Evolutionary conservation across 2,329 filamentous ascomycete genomes (phyloP).

Genomic region (Aureobasidium zeae): DNA sequence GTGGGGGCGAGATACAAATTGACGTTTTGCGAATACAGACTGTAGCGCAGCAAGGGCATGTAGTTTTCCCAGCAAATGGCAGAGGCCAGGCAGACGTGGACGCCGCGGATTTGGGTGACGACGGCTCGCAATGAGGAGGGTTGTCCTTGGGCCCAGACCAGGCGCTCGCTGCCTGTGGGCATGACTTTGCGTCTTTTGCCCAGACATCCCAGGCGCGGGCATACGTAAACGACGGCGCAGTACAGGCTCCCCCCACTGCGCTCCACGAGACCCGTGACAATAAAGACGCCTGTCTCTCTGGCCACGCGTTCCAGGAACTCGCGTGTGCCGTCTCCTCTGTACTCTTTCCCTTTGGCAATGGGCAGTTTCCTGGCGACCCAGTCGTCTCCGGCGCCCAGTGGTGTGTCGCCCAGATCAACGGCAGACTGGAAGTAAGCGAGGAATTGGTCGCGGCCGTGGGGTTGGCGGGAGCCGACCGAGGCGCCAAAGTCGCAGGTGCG

Average conservation of each 20-base stretch:
- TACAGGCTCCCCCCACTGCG: conserved; percentile 73
- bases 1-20: conserved; percentile 88
- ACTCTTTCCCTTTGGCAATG: conserved; percentile 37
- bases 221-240: conserved; percentile 74
- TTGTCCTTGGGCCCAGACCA: conserved; percentile 83
- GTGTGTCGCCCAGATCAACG: conserved; percentile 77
- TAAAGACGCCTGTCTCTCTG: conserved; percentile 66
- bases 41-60: conserved; percentile 80
- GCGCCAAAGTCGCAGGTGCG: conserved; percentile 71
- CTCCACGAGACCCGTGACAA: conserved; percentile 74
- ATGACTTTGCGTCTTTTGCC: conserved; percentile 90
- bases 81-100: conserved; percentile 69
- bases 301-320: conserved; percentile 72
- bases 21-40: conserved; percentile 80
- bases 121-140: conserved; percentile 71
- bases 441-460: conserved; percentile 70
- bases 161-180: conserved; percentile 74
- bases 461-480: conserved; percentile 58
- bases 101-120: conserved; percentile 67
- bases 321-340: conserved; percentile 63
- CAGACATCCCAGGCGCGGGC: conserved; percentile 59
- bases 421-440: conserved; percentile 68
- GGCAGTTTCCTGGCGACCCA: conserved; percentile 60
- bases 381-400: conserved; percentile 55
- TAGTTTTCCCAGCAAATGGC: conserved; percentile 98